Conservation (phyloP, 306 rosid species). For the Lagenaria siceraria region DNA sequence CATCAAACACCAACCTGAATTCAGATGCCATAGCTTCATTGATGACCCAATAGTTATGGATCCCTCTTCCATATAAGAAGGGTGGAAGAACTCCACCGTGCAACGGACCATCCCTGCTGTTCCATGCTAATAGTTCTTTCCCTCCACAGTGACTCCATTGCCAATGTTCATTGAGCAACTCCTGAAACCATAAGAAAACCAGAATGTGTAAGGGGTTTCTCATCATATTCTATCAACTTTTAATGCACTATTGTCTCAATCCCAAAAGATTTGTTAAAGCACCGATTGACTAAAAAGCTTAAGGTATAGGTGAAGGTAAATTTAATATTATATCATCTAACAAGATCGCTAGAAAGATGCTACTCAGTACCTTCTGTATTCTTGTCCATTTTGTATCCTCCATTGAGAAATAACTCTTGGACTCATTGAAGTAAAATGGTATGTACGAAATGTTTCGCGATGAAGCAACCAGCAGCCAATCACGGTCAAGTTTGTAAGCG, state of each 20-base stretch:
- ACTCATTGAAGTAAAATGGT: conserved; percentile 46
- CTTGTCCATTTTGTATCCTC: conserved; percentile 26
- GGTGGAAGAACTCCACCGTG: conserved; percentile 90
- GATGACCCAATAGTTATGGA: conserved; percentile 65
- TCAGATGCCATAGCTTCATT: conserved; percentile 69
- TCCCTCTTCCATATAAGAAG: conserved; percentile 65
- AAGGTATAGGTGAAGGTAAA: no score
- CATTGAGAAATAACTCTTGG: conserved; percentile 33
- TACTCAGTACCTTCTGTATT: conserved; percentile 44
- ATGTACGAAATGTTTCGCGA: conserved; percentile 44
- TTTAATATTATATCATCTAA: no score
- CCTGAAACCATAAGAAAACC: conserved; percentile 45
- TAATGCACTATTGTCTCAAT: background rate
- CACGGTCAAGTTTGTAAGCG: conserved; percentile 41
- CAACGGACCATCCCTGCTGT: conserved; percentile 50
- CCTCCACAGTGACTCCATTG: conserved; percentile 36
- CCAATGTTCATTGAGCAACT: conserved; percentile 26
- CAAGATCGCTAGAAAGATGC: background rate
- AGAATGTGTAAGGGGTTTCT: conserved; percentile 16
- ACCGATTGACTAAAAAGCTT: no score
- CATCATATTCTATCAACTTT: conserved; percentile 1
- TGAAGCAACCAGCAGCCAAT: conserved; percentile 79
- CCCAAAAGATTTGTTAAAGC: background rate
- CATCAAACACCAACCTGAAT: conserved; percentile 76
- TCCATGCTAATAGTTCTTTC: conserved; percentile 73